phyloP scores from a whole-genome alignment of 192 early-diverging fungal genomes.

The Coemansia aciculifera region DNA sequence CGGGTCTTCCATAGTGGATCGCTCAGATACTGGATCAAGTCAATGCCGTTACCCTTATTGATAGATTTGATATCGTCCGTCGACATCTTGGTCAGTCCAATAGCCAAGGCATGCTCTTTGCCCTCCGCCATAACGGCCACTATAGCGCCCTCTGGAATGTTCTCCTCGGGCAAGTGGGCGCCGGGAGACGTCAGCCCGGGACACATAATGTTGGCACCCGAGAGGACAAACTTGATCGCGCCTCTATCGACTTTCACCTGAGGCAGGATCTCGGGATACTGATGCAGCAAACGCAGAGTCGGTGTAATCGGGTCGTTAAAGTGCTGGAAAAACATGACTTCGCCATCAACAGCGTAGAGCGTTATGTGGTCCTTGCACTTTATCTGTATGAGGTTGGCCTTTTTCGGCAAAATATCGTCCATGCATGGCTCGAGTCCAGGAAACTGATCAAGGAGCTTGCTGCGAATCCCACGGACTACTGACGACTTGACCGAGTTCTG shows the following conservation, averaged over 20 bases:
- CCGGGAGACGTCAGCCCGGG: slow-evolving; percentile 95
- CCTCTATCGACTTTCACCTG: slow-evolving; percentile 91
- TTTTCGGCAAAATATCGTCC: slow-evolving; percentile 97
- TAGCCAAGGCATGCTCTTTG: slow-evolving; percentile 91
- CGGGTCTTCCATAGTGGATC: slow-evolving; percentile 77
- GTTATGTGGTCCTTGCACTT: slow-evolving; percentile 92
- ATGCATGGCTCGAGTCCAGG: slow-evolving; percentile 81
- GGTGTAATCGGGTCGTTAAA: slow-evolving; percentile 93
- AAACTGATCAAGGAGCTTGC: slow-evolving; percentile 86
- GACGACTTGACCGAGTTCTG: slow-evolving; percentile 92
- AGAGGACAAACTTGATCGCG: slow-evolving; percentile 97
- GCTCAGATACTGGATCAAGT: slow-evolving; percentile 84
- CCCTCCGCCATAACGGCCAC: slow-evolving; percentile 95
- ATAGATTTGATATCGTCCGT: slow-evolving; percentile 84
- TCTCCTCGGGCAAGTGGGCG: slow-evolving; percentile 72
- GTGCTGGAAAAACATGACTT: slow-evolving; percentile 91
- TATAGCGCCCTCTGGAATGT: slow-evolving; percentile 67
- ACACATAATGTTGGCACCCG: slow-evolving; percentile 98
- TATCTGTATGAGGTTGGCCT: slow-evolving; percentile 77
- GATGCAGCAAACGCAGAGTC: slow-evolving; percentile 83
- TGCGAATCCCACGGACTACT: slow-evolving; percentile 78
- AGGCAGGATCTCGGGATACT: slow-evolving; percentile 92
- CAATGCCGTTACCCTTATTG: slow-evolving; percentile 92
- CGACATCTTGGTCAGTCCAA: slow-evolving; percentile 82
- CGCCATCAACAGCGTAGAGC: slow-evolving; percentile 79